A percentile compares a stretch with the other conserved stretches of the same genome.
phyloP scores from a whole-genome alignment of 192 early-diverging fungal genomes.

The Piromyces finnis region DNA sequence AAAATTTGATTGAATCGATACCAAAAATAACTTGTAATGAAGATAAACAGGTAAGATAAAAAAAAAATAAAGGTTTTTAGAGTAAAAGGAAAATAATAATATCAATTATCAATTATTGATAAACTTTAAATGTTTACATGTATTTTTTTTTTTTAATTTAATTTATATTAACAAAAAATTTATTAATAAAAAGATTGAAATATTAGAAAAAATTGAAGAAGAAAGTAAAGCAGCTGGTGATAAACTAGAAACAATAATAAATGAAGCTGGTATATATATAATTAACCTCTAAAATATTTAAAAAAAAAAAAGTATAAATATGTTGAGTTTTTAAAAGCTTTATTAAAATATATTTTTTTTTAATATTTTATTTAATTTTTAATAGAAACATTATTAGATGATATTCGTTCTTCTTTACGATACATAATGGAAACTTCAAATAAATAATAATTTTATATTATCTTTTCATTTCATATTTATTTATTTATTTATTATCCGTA shows the following conservation, averaged over 20 bases:
- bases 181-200: not conserved
- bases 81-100: too few relatives aligned
- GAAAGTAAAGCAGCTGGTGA: not conserved
- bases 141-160: too few relatives aligned
- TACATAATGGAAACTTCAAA: not conserved
- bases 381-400: not conserved
- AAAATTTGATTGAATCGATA: not conserved
- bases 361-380: too few relatives aligned
- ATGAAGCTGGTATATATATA: not conserved
- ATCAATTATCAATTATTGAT: too few relatives aligned
- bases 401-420: not conserved
- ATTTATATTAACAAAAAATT: too few relatives aligned
- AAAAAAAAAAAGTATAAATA: too few relatives aligned
- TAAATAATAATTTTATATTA: not conserved
- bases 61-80: too few relatives aligned
- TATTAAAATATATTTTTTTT: too few relatives aligned
- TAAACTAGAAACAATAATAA: not conserved
- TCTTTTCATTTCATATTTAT: not conserved
- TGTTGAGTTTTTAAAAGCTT: too few relatives aligned
- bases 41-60: not conserved
- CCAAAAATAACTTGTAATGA: not conserved
- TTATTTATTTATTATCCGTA: not conserved
- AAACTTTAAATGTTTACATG: too few relatives aligned
- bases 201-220: not conserved
- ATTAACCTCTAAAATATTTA: not conserved